Base-by-base conservation (phyloP, 202 grass and related monocot species). In the Carex arenaria region DNA sequence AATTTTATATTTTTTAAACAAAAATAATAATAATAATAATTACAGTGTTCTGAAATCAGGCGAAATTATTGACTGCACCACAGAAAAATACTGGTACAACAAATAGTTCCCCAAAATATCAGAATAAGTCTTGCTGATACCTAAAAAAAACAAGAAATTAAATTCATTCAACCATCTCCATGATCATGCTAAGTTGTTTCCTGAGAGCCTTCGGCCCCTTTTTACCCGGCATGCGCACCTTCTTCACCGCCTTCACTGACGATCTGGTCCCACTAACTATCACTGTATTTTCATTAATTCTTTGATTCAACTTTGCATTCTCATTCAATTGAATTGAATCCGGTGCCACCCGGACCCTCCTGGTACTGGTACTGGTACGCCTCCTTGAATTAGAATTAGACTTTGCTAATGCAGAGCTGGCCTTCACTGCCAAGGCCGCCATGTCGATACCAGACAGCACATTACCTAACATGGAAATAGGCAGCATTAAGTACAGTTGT, bases 401-500 rank as follows among this genome's bases (percentile, higher is more conserved):
- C 7, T 55, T 49, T 17, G 84, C 81, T 7, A 97, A 72, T 17
- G 87, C 94, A 3, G 89, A 60, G 84, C 78, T 91, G 0, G 94
- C 94, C 1, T 88, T 87, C 51, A 86, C 87, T 7, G 94, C 94
- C 12, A 97, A 81, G 62, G 94, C 81, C 0, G 89, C 91, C 94
- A 97, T 97, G 57, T 91, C 91, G 10, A 67, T 40, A 75, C 43
- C 40, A 3, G 92, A 92, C 17, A 97, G 85, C 9, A 85, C 83
- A 10, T 68, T 72, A 0, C 68, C 86, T 34, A 78, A 81, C 85
- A 87, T 89, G 13, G 74, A 72, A 3, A 32, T 13, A 15, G 94
- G 94, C 40, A 94, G 92, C 3, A 94, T 45, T 89, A 94, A 94
- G 73, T 97, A 97, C 23, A 94, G 83, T 81, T 94, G 94, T 2